phyloP scores from a whole-genome alignment of 495 filamentous ascomycete genomes.

The Aspergillus cavernicola region DNA sequence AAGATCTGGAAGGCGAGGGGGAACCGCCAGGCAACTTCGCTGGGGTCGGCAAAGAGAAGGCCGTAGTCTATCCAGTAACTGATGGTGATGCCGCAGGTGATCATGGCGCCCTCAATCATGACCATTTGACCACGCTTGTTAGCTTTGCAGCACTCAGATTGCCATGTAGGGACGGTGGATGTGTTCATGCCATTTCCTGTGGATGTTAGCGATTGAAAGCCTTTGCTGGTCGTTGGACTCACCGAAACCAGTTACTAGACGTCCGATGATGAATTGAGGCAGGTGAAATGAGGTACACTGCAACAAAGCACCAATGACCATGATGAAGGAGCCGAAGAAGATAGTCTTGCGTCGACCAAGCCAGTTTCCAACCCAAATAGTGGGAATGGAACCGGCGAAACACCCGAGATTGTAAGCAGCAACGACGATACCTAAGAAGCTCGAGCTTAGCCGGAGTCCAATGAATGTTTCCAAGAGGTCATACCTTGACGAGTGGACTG shows the following conservation, averaged over 20 bases:
- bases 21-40: slow-evolving; percentile 67
- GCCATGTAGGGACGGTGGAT: slow-evolving; percentile 71
- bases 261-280: slow-evolving; percentile 61
- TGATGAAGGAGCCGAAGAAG: slow-evolving; percentile 65
- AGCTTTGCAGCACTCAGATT: slow-evolving; percentile 72
- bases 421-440: slow-evolving; percentile 49
- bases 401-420: slow-evolving; percentile 65
- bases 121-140: slow-evolving; percentile 72
- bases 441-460: background rate
- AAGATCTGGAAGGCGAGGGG: slow-evolving; percentile 70
- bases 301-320: slow-evolving; percentile 62
- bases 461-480: too few relatives aligned
- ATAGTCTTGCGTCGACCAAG: slow-evolving; percentile 69
- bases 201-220: background rate
- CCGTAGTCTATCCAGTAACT: slow-evolving; percentile 76
- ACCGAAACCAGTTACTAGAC: slow-evolving; percentile 59
- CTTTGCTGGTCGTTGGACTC: slow-evolving; percentile 8
- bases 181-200: slow-evolving; percentile 58
- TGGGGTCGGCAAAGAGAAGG: slow-evolving; percentile 61
- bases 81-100: slow-evolving; percentile 68
- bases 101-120: slow-evolving; percentile 73
- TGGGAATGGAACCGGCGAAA: slow-evolving; percentile 58
- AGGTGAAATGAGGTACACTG: slow-evolving; percentile 60
- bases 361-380: slow-evolving; percentile 59
- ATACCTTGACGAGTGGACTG: slow-evolving; percentile 56